These are phyloP conservation scores for Suillus lakei DNA, from an alignment of 768 basidiomycete species.

Conservation along the genomic window DNA sequence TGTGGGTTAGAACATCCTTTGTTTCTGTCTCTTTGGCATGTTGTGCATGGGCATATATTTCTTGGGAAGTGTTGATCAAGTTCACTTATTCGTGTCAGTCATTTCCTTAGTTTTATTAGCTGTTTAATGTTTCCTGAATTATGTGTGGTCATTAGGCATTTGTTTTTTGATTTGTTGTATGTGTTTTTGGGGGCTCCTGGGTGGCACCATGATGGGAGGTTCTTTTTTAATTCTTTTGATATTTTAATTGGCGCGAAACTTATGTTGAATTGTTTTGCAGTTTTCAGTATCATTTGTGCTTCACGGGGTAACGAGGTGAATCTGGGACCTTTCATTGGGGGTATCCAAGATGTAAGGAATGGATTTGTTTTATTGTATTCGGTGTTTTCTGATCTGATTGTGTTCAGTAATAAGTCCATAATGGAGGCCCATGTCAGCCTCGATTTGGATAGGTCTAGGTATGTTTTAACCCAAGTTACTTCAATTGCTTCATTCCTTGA, in stretches of 20 bases:
- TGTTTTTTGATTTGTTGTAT: not conserved
- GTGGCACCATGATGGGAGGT: slow-evolving; percentile 20
- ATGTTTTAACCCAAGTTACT: not conserved
- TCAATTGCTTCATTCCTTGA: slow-evolving; percentile 10
- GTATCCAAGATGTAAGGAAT: slow-evolving; percentile 16
- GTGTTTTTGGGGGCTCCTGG: not conserved
- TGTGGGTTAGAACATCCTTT: no score
- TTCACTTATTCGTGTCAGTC: no score
- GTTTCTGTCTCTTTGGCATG: no score
- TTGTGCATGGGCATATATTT: no score
- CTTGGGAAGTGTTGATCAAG: no score
- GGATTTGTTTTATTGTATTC: not conserved
- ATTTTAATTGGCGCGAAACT: slow-evolving; percentile 6
- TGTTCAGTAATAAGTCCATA: not conserved
- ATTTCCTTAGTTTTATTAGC: no score
- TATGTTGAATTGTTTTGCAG: slow-evolving; percentile 8
- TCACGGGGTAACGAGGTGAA: not conserved
- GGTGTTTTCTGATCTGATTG: not conserved
- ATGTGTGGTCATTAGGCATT: not conserved
- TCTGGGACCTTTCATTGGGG: not conserved
- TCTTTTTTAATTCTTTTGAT: not conserved
- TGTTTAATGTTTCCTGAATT: no score
- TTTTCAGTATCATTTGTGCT: not conserved
- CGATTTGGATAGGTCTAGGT: not conserved
- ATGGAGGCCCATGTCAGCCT: not conserved